Percentiles rank a stretch among this genome's conserved stretches.
Evolutionary conservation across 495 filamentous ascomycete genomes (phyloP).

Genomic region (Aspergillus homomorphus): DNA sequence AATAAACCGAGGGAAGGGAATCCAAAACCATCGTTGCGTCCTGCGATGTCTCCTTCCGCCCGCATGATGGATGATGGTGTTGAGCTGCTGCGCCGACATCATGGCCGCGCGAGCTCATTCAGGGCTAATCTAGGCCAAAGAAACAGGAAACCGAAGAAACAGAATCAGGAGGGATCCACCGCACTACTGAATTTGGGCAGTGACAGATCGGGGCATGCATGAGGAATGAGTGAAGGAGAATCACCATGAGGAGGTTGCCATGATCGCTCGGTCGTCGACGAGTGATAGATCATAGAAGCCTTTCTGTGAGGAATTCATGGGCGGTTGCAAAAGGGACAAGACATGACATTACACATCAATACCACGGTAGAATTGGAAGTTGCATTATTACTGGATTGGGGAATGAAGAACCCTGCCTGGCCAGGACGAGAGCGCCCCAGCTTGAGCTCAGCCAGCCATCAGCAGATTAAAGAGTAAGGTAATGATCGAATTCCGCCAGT

Average conservation of each 20-base stretch:
- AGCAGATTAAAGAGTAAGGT: too few relatives aligned
- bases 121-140: conserved; percentile 3
- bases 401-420: too few relatives aligned
- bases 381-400: background rate
- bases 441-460: conserved; percentile 16
- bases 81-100: conserved; percentile 8
- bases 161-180: conserved; percentile 9
- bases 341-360: background rate
- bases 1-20: background rate
- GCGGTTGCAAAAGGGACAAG: background rate
- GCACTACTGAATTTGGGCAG: conserved; percentile 1
- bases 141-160: conserved; percentile 8
- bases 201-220: conserved; percentile 20
- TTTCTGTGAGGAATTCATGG: too few relatives aligned
- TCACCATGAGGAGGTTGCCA: background rate
- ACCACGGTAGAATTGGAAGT: conserved; percentile 22
- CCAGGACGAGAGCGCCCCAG: background rate
- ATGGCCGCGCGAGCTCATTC: conserved; percentile 3
- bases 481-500: background rate
- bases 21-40: background rate
- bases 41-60: background rate
- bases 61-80: background rate
- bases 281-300: too few relatives aligned
- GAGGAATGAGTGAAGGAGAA: background rate
- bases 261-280: too few relatives aligned